Evolutionary conservation across 805 yeast species (phyloP).

Genomic region (Cyberlindnera galapagoensis): DNA sequence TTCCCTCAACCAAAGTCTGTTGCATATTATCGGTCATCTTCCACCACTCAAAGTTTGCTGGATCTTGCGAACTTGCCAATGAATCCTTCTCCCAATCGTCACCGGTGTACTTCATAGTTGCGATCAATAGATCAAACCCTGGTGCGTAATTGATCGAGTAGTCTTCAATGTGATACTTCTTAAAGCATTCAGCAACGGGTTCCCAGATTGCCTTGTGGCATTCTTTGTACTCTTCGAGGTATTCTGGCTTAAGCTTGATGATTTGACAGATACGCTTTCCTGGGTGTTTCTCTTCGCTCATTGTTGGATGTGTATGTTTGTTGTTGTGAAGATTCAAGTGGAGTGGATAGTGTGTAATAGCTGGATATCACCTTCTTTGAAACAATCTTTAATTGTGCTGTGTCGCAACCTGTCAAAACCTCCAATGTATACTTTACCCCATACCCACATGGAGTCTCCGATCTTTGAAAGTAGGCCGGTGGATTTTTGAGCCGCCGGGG

Average conservation of each 20-base stretch:
- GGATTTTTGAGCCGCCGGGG: too few species aligned
- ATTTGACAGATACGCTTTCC: conserved; percentile 35
- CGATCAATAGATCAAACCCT: conserved; percentile 27
- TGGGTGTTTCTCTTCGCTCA: conserved; percentile 21
- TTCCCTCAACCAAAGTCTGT: conserved; percentile 30
- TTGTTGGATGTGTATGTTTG: too few species aligned
- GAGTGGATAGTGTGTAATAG: too few species aligned
- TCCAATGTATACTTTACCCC: too few species aligned
- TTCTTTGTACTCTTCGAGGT: conserved; percentile 30
- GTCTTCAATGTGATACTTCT: conserved; percentile 33
- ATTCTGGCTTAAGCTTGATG: conserved; percentile 32
- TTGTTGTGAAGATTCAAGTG: too few species aligned
- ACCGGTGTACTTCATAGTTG: conserved; percentile 33
- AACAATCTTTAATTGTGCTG: too few species aligned
- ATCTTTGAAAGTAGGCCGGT: too few species aligned
- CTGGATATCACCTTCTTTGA: too few species aligned
- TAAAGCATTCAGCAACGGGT: conserved; percentile 27
- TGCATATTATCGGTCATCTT: conserved; percentile 34
- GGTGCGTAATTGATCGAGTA: conserved; percentile 34
- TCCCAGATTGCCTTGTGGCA: conserved; percentile 27
- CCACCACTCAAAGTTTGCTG: conserved; percentile 37
- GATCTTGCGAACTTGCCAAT: conserved; percentile 28
- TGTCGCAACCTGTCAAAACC: too few species aligned
- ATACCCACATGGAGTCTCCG: too few species aligned
- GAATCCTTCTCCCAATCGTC: conserved; percentile 31